Percentiles rank a stretch among this genome's conserved stretches.
Evolutionary conservation across 176 grass and related monocot species (phyloP).

Genomic region (Neostapfia colusana): DNA sequence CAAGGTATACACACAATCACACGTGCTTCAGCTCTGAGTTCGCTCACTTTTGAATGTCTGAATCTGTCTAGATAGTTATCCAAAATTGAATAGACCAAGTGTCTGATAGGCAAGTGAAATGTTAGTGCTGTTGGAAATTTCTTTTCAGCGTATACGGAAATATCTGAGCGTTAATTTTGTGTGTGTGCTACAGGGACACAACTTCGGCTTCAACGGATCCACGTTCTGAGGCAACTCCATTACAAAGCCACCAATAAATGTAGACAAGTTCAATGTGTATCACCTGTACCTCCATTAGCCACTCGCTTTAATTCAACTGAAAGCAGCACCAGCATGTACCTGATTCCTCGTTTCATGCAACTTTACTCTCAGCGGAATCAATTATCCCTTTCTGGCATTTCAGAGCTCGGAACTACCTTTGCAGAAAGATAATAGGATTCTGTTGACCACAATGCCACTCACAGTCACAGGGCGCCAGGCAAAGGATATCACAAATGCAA

Average conservation of each 20-base stretch:
- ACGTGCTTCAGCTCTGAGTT: not conserved
- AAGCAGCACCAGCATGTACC: not conserved
- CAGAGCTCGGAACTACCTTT: not conserved
- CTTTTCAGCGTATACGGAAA: not conserved
- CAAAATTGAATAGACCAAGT: not conserved
- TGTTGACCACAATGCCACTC: not conserved
- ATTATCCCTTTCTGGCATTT: not conserved
- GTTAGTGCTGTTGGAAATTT: not conserved
- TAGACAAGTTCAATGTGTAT: not conserved
- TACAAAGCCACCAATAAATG: slow-evolving; percentile 14
- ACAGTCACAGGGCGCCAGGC: not conserved
- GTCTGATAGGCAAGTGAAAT: not conserved
- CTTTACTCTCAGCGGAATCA: not conserved
- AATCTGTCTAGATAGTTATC: not conserved
- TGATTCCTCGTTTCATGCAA: not conserved
- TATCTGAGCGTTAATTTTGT: not conserved
- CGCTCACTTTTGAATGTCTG: not conserved
- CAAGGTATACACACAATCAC: slow-evolving; percentile 43
- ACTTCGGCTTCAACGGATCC: slow-evolving; percentile 56
- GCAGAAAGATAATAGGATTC: too few relatives aligned
- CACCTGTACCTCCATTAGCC: not conserved
- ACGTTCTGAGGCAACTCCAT: slow-evolving; percentile 33
- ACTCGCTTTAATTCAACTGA: not conserved
- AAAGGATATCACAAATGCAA: not conserved
- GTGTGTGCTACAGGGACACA: slow-evolving; percentile 27